Percentiles rank a stretch among this genome's conserved stretches.
phyloP scores from a whole-genome alignment of 2,329 filamentous ascomycete genomes.

The Penicillium rolfsii region DNA sequence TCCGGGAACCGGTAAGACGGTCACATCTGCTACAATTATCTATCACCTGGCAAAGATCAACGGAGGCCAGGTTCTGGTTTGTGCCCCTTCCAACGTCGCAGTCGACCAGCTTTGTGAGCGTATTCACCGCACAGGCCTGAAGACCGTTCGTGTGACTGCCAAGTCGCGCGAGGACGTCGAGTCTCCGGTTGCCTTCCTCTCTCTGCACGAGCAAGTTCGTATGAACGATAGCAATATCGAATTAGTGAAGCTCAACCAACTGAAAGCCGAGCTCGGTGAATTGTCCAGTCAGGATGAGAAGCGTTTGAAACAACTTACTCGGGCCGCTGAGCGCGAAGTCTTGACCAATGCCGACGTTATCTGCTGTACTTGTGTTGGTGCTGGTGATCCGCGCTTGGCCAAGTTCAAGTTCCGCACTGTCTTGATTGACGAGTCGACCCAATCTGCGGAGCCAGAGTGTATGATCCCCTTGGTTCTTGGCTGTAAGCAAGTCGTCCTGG shows the following conservation, averaged over 20 bases:
- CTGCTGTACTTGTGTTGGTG: conserved; percentile 97
- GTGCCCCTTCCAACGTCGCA: conserved; percentile 95
- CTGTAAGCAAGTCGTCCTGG: conserved; percentile 98
- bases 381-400: conserved; percentile 88
- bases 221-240: conserved; percentile 97
- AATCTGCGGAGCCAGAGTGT: conserved; percentile 96
- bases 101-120: conserved; percentile 98
- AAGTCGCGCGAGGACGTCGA: conserved; percentile 99
- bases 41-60: conserved; percentile 97
- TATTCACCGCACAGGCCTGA: conserved; percentile 90
- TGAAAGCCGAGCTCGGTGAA: conserved; percentile 90
- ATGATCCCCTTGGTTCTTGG: conserved; percentile 97
- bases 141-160: conserved; percentile 96
- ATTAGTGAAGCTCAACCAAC: conserved; percentile 84
- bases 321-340: conserved; percentile 92
- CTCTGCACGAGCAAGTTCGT: conserved; percentile 93
- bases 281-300: conserved; percentile 96
- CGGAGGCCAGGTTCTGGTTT: conserved; percentile 91
- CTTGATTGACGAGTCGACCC: conserved; percentile 95
- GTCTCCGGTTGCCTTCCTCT: conserved; percentile 94
- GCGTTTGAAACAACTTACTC: conserved; percentile 94
- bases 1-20: conserved; percentile 96
- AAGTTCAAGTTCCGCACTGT: conserved; percentile 99
- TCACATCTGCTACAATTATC: conserved; percentile 97
- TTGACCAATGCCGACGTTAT: conserved; percentile 95